These are phyloP conservation scores for slime mould (Dictyostelium discoideum) DNA, from an alignment of 78 protist genomes.

Conservation along the genomic window DNA sequence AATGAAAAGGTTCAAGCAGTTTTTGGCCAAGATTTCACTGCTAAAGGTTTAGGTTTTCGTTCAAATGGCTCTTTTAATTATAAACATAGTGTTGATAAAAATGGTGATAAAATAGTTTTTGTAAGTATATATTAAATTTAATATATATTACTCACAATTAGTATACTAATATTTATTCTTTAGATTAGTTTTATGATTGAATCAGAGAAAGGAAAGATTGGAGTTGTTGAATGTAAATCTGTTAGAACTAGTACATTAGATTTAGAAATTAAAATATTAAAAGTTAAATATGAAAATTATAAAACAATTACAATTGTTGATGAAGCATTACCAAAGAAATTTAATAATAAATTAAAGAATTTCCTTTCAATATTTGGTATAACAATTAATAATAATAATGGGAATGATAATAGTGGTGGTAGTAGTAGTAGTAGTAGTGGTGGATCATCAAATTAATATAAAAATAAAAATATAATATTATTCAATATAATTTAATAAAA, in stretches of 20 bases:
- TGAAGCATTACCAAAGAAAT: background rate
- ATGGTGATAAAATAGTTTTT: background rate
- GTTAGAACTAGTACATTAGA: background rate
- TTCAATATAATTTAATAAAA: background rate
- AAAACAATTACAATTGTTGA: background rate
- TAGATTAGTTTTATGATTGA: background rate
- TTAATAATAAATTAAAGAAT: background rate
- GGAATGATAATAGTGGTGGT: background rate
- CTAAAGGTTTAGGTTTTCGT: constrained; percentile 3
- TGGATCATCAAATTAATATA: background rate
- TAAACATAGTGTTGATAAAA: background rate
- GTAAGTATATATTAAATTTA: background rate
- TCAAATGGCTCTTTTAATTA: background rate
- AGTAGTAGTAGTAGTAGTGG: background rate
- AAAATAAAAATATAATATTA: background rate
- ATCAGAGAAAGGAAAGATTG: background rate
- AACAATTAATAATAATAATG: background rate
- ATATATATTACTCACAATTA: too few species aligned
- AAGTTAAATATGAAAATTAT: background rate
- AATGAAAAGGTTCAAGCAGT: background rate
- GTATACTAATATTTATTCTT: too few species aligned
- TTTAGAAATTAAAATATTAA: background rate
- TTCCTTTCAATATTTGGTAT: background rate
- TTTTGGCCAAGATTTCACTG: background rate
- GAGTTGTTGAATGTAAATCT: background rate